phyloP scores from a whole-genome alignment of 306 rosid species.

The Alnus rubra region DNA sequence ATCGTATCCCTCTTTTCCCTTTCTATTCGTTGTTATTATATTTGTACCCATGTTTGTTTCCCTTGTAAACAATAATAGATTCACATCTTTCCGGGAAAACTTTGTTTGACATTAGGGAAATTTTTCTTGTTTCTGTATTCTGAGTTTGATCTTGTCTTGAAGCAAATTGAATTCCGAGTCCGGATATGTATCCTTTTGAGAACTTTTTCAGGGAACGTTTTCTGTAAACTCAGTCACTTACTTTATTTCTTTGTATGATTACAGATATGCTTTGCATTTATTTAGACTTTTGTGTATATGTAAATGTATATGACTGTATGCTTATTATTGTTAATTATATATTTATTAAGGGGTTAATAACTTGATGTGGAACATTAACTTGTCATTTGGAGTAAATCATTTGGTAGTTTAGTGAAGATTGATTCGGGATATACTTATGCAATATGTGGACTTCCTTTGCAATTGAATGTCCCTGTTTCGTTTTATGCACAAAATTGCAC shows the following conservation, averaged over 20 bases:
- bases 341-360: not conserved
- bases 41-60: not conserved
- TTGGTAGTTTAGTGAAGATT: not conserved
- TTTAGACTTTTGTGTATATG: not conserved
- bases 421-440: not conserved
- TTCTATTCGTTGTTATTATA: too few species aligned
- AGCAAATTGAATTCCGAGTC: not conserved
- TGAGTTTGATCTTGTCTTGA: not conserved
- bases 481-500: not conserved
- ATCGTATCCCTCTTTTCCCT: conserved; percentile 21
- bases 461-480: not conserved
- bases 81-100: not conserved
- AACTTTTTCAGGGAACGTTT: not conserved
- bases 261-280: not conserved
- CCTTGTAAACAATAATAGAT: not conserved
- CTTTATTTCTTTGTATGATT: not conserved
- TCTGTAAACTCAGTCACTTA: not conserved
- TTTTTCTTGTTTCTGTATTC: not conserved
- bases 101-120: not conserved
- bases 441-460: not conserved
- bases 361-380: not conserved
- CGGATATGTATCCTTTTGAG: not conserved
- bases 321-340: not conserved
- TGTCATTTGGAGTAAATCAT: not conserved
- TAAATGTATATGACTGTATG: not conserved